Percentiles rank a stretch among this genome's conserved stretches.
These are phyloP conservation scores for Teratosphaeria gauchensis DNA, from an alignment of 2,329 filamentous ascomycete genomes.

Conservation along the genomic window DNA sequence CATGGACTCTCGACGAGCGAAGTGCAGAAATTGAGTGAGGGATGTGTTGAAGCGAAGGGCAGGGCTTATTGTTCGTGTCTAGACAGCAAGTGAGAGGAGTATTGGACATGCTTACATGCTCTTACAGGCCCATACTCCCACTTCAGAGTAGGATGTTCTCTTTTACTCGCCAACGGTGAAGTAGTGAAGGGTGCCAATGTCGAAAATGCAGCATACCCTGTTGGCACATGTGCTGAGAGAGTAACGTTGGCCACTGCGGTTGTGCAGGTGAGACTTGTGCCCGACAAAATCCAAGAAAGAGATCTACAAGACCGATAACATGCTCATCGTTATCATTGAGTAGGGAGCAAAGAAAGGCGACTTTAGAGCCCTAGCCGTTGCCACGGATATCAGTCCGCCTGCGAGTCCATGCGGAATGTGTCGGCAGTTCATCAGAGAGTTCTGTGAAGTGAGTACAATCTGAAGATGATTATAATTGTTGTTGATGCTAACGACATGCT, in stretches of 20 bases:
- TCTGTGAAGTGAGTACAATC: slow-evolving; percentile 27
- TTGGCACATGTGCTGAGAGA: slow-evolving; percentile 90
- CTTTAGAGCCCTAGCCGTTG: slow-evolving; percentile 75
- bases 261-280: slow-evolving; percentile 29
- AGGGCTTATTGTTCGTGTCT: slow-evolving; percentile 64
- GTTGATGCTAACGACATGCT: not conserved
- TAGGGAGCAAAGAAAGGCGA: slow-evolving; percentile 31
- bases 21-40: slow-evolving; percentile 52
- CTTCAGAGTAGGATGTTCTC: slow-evolving; percentile 78
- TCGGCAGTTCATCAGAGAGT: slow-evolving; percentile 60
- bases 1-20: slow-evolving; percentile 52
- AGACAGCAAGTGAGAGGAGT: not conserved
- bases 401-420: slow-evolving; percentile 83
- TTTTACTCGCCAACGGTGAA: slow-evolving; percentile 48
- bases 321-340: not conserved
- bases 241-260: slow-evolving; percentile 80
- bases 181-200: slow-evolving; percentile 70
- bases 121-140: slow-evolving; percentile 66
- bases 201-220: slow-evolving; percentile 87
- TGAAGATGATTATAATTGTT: slow-evolving; percentile 7
- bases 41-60: slow-evolving; percentile 61
- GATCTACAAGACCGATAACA: not conserved
- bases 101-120: not conserved
- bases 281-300: not conserved
- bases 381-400: slow-evolving; percentile 54